Evolutionary conservation across 2,329 filamentous ascomycete genomes (phyloP).

Genomic region (Mollisiaceae sp.): DNA sequence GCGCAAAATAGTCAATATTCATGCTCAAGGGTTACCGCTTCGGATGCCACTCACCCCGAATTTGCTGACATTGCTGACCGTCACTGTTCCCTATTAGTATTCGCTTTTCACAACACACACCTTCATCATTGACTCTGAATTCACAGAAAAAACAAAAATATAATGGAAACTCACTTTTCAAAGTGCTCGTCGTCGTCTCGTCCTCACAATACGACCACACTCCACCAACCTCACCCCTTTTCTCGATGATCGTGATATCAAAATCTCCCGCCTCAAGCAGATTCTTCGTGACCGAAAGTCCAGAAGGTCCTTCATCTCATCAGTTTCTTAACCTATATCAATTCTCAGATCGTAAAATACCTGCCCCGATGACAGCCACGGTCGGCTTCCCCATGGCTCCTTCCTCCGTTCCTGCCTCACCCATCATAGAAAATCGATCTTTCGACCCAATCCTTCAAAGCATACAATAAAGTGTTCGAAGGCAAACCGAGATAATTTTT

Average conservation of each 20-base stretch:
- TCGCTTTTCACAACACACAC: background rate
- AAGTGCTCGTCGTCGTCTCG: slow-evolving; percentile 37
- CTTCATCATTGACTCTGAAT: background rate
- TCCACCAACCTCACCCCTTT: slow-evolving; percentile 48
- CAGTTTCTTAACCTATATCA: background rate
- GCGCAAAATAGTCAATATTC: background rate
- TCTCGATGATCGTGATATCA: slow-evolving; percentile 48
- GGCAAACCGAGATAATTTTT: too few relatives aligned
- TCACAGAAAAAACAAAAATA: background rate
- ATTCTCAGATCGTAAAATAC: slow-evolving; percentile 15
- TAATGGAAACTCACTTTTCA: slow-evolving; percentile 1
- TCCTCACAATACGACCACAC: slow-evolving; percentile 51
- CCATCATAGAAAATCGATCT: too few relatives aligned
- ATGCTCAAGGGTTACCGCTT: background rate
- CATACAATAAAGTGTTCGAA: too few relatives aligned
- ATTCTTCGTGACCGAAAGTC: slow-evolving; percentile 41
- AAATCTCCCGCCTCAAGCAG: slow-evolving; percentile 51
- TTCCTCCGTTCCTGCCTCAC: too few relatives aligned
- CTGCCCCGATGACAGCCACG: slow-evolving; percentile 38
- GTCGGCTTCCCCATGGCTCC: slow-evolving; percentile 9
- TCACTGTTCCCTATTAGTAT: background rate
- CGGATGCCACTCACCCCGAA: background rate
- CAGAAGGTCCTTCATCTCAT: slow-evolving; percentile 15
- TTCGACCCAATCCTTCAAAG: too few relatives aligned
- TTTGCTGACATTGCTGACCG: slow-evolving; percentile 13